Evolutionary conservation across 768 basidiomycete species (phyloP).

Genomic region (Lentinula lateritia): DNA sequence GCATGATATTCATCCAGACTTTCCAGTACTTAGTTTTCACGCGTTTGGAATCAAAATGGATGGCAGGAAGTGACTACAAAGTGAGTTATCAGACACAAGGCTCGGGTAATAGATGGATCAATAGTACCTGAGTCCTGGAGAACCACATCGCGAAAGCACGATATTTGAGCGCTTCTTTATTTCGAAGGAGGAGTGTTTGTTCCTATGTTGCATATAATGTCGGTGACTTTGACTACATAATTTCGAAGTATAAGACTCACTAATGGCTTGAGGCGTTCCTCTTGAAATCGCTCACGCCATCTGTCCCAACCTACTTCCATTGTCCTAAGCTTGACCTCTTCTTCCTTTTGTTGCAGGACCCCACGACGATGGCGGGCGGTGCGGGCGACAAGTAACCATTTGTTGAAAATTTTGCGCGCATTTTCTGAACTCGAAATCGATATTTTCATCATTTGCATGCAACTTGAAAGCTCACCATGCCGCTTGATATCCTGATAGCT

Average conservation of each 20-base stretch:
- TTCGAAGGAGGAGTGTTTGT: slow-evolving; percentile 51
- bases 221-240: neutral
- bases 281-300: slow-evolving; percentile 71
- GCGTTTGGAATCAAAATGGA: slow-evolving; percentile 64
- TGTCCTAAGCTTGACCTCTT: slow-evolving; percentile 48
- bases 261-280: slow-evolving; percentile 59
- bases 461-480: slow-evolving; percentile 47
- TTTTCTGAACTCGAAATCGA: slow-evolving; percentile 39
- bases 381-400: slow-evolving; percentile 62
- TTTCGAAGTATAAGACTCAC: slow-evolving; percentile 25
- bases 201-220: slow-evolving; percentile 32
- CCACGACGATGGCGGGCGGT: slow-evolving; percentile 56
- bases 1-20: slow-evolving; percentile 66
- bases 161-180: slow-evolving; percentile 55
- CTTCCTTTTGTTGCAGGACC: slow-evolving; percentile 54
- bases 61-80: slow-evolving; percentile 67
- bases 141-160: slow-evolving; percentile 73
- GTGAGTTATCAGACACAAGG: neutral
- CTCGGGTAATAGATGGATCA: neutral
- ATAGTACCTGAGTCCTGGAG: slow-evolving; percentile 59
- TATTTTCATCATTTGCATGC: neutral
- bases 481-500: slow-evolving; percentile 77
- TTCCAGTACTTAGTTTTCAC: slow-evolving; percentile 58
- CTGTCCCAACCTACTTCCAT: slow-evolving; percentile 65
- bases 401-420: slow-evolving; percentile 60